Conservation (phyloP, 1,284 basidiomycete species). For the Apiotrichum porosum region DNA sequence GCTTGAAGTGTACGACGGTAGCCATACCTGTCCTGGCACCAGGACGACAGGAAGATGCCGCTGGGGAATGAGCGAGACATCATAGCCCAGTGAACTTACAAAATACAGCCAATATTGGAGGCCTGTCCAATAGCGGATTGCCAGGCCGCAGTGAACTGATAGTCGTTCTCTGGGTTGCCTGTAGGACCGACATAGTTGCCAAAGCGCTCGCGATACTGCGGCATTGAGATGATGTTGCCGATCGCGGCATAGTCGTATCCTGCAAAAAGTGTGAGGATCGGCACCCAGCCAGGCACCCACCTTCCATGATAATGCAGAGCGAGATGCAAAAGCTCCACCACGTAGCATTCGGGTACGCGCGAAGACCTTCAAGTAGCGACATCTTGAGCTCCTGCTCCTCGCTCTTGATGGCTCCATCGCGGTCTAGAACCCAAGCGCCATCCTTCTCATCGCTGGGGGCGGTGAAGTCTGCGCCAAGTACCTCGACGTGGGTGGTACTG, state of each 20-base stretch:
- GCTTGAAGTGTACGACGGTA: slow-evolving; percentile 24
- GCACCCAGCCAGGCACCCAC: too few species aligned
- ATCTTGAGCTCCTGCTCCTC: too few species aligned
- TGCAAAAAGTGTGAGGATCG: background rate
- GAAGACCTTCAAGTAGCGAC: slow-evolving; percentile 9
- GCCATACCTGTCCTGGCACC: slow-evolving; percentile 22
- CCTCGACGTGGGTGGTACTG: too few species aligned
- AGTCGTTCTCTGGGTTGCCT: background rate
- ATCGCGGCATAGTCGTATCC: slow-evolving; percentile 13
- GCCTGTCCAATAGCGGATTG: slow-evolving; percentile 18
- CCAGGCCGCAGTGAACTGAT: slow-evolving; percentile 11
- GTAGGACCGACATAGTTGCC: slow-evolving; percentile 1
- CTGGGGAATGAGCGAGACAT: slow-evolving; percentile 1
- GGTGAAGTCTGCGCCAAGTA: too few species aligned
- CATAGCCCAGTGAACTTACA: slow-evolving; percentile 11
- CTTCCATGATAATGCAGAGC: slow-evolving; percentile 9
- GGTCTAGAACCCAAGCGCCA: too few species aligned
- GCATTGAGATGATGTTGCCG: slow-evolving; percentile 8
- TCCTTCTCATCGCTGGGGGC: too few species aligned
- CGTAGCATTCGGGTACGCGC: slow-evolving; percentile 14
- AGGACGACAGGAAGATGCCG: slow-evolving; percentile 22
- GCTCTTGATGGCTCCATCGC: slow-evolving; percentile 11
- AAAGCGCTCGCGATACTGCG: slow-evolving; percentile 10
- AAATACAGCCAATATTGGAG: slow-evolving; percentile 16
- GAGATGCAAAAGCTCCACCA: slow-evolving; percentile 19